Conservation (phyloP, 1,284 basidiomycete genomes). For the Puccinia hordei region DNA sequence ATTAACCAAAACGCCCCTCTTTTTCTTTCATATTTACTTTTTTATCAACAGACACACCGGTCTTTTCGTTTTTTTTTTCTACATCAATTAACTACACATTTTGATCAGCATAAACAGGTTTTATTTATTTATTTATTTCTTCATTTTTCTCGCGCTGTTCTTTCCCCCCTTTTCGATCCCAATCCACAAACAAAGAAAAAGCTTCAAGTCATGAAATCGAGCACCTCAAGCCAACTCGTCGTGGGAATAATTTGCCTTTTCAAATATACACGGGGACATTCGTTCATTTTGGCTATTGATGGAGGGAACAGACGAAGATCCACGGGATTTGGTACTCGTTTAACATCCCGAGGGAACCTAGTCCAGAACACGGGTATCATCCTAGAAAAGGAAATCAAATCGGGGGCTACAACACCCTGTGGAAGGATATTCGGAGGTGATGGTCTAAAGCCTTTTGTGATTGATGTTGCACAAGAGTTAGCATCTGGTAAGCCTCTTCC, state of each 20-base stretch:
- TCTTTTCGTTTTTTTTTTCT: not conserved
- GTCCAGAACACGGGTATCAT: constrained; percentile 50
- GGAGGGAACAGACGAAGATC: constrained; percentile 32
- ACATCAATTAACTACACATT: too few relatives aligned
- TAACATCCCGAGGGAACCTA: constrained; percentile 41
- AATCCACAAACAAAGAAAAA: not conserved
- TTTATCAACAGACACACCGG: not conserved
- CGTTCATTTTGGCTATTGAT: constrained; percentile 46
- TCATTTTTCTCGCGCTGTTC: not conserved
- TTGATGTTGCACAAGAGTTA: constrained; percentile 46
- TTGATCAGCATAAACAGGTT: not conserved
- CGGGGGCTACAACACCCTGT: constrained; percentile 30
- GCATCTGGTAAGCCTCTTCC: constrained; percentile 17
- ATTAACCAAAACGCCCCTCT: too few relatives aligned
- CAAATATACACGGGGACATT: constrained; percentile 5
- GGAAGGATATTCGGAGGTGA: constrained; percentile 49
- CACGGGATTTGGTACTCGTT: constrained; percentile 39
- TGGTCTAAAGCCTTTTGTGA: constrained; percentile 32
- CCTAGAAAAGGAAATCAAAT: constrained; percentile 14
- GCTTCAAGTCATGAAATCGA: not conserved
- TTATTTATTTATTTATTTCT: not conserved
- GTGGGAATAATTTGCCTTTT: not conserved
- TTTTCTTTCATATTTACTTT: too few relatives aligned
- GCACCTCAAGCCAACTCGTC: not conserved
- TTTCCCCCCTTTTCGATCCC: not conserved